Conservation (phyloP, 106 monocot genomes). For the Phalaenopsis equestris region DNA sequence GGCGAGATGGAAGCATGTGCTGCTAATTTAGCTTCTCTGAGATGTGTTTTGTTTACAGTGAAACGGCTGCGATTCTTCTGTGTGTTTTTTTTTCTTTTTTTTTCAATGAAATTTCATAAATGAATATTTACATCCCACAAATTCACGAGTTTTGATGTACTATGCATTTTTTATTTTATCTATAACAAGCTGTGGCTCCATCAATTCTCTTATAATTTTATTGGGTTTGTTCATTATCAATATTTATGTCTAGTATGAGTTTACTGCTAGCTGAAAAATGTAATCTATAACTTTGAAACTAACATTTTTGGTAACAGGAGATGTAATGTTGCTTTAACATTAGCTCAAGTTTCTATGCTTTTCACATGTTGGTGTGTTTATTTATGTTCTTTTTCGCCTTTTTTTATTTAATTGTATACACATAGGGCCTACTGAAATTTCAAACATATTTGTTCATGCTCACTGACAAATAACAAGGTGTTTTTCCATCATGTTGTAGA, state of each 20-base stretch:
- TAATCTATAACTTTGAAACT: background rate
- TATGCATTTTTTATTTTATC: too few relatives aligned
- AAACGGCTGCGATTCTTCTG: too few relatives aligned
- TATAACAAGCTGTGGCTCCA: background rate
- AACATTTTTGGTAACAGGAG: background rate
- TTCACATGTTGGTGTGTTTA: background rate
- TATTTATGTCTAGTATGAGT: background rate
- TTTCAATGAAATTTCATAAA: too few relatives aligned
- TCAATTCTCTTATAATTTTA: background rate
- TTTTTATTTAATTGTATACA: background rate
- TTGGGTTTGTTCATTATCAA: background rate
- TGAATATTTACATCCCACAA: background rate
- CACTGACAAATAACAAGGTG: background rate
- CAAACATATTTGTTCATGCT: background rate
- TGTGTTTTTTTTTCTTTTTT: too few relatives aligned
- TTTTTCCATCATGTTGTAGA: background rate
- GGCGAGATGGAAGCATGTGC: background rate
- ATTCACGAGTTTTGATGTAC: background rate
- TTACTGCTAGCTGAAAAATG: background rate
- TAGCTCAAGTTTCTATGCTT: background rate
- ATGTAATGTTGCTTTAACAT: background rate
- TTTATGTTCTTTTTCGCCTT: background rate
- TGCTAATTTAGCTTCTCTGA: background rate
- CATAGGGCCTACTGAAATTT: background rate
- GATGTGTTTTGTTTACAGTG: background rate